Base-by-base conservation (phyloP, 805 yeast genomes). In the Teunomyces gatunensis region DNA sequence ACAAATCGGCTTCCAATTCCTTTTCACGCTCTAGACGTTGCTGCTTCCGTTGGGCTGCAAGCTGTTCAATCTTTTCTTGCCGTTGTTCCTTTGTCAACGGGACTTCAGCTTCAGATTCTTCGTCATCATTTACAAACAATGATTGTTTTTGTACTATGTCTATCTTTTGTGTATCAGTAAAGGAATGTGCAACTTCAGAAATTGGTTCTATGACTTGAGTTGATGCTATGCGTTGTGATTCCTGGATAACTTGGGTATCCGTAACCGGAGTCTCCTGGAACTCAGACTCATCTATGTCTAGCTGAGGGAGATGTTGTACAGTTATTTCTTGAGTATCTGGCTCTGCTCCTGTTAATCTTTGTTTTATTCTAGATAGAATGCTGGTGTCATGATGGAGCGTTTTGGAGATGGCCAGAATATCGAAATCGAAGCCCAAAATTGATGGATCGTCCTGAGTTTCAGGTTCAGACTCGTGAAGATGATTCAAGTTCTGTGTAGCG, bases 291-390 rank as follows among this genome's bases (percentile, higher is more conserved):
- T 60, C 64, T 9, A 59, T 47, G 11, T 49, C 59, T 40, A 71
- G 57, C 50, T 72, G 75, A 1, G 76, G 77, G 17, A 71, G 60
- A 35, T 45, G 51, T 20, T 60, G 63, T 12, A 47, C 58, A 6
- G 13, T 25, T 18, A 20, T 20, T 20, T 35, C 11, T 35, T 35
- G 39, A 12, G 39, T 35, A 13, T 37, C 40, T 5, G 40, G 17
- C 29, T 37, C 18, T 13, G 34, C 41, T 27, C 30, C 37, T 13
- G 42, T 34, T 39, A 43, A 36, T 18, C 48, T 21, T 21, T 40
- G 36, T 7, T 39, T 34, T 23, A 47, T 39, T 15, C 47, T 23
- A 6, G 41, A 35, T 13, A 47, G 28, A n/a, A 47, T 32, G 32
- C 44, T 30, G 20, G 39, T 15, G 12, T 39, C 45, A 15, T 18